Percentiles rank a stretch among this genome's conserved stretches.
Conservation (phyloP, 768 basidiomycete genomes). For the Cystofilobasidium ferigula region DNA sequence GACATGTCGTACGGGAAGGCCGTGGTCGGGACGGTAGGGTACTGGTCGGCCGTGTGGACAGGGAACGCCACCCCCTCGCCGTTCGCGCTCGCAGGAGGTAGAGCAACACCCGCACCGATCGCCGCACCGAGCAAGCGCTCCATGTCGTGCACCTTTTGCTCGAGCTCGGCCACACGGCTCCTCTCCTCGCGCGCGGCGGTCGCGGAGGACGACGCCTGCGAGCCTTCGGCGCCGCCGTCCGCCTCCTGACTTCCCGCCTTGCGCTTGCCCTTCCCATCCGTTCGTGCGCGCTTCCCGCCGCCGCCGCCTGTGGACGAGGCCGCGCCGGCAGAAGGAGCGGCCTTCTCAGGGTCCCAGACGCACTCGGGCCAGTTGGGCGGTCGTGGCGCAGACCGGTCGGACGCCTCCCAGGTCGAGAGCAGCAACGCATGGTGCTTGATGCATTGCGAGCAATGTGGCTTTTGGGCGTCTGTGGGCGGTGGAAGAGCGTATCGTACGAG, state of each 20-base stretch:
- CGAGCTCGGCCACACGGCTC: neutral
- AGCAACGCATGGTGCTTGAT: neutral
- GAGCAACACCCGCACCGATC: too few species aligned
- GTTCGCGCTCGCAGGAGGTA: too few species aligned
- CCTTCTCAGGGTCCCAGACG: constrained; percentile 15
- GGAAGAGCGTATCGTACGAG: too few species aligned
- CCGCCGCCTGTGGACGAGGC: neutral
- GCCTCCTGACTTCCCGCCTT: neutral
- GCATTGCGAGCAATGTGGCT: constrained; percentile 13
- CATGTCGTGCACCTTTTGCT: neutral
- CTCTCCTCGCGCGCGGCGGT: neutral
- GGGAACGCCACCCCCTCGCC: too few species aligned
- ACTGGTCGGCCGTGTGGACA: too few species aligned
- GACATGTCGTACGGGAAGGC: too few species aligned
- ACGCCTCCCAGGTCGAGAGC: neutral
- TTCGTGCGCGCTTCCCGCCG: neutral
- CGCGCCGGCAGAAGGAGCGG: too few species aligned
- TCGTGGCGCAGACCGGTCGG: too few species aligned
- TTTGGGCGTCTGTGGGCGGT: constrained; percentile 1
- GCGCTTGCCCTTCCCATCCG: neutral
- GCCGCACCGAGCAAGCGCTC: neutral
- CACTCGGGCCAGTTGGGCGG: constrained; percentile 4
- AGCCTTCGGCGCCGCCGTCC: neutral
- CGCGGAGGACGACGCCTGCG: neutral
- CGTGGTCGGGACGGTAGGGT: too few species aligned